Evolutionary conservation across 768 basidiomycete genomes (phyloP).

Genomic region (Russula earlei): DNA sequence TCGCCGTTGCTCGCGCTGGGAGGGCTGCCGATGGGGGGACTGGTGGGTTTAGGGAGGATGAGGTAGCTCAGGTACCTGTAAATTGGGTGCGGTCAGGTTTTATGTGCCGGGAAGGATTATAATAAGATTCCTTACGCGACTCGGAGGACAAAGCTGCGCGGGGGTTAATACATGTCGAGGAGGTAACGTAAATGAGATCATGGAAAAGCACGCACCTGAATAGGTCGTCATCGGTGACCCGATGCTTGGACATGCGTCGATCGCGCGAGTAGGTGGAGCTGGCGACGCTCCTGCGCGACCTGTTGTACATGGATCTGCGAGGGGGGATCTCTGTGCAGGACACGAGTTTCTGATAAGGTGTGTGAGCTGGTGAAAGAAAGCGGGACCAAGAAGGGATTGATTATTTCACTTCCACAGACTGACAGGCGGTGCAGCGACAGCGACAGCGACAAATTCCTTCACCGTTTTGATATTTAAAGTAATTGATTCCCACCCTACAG

Average conservation of each 20-base stretch:
- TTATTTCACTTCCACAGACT: no score
- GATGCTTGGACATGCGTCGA: constrained; percentile 63
- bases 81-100: neutral
- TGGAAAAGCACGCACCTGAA: constrained; percentile 55
- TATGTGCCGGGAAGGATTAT: neutral
- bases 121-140: constrained; percentile 54
- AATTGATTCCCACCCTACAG: constrained; percentile 5
- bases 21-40: constrained; percentile 21
- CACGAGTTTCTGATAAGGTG: neutral
- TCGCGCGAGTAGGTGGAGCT: constrained; percentile 42
- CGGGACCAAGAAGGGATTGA: neutral
- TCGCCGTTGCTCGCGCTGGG: constrained; percentile 19
- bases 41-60: constrained; percentile 46
- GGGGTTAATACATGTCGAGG: constrained; percentile 8
- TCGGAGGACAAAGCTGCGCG: constrained; percentile 63
- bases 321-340: neutral
- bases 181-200: constrained; percentile 2
- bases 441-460: no score
- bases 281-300: constrained; percentile 74
- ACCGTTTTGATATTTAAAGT: neutral
- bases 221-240: constrained; percentile 76
- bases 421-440: neutral
- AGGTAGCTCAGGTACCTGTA: constrained; percentile 64
- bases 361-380: neutral
- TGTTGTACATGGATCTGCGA: neutral